Evolutionary conservation across 1,284 basidiomycete genomes (phyloP).

Genomic region (Cryptococcus wingfieldii): DNA sequence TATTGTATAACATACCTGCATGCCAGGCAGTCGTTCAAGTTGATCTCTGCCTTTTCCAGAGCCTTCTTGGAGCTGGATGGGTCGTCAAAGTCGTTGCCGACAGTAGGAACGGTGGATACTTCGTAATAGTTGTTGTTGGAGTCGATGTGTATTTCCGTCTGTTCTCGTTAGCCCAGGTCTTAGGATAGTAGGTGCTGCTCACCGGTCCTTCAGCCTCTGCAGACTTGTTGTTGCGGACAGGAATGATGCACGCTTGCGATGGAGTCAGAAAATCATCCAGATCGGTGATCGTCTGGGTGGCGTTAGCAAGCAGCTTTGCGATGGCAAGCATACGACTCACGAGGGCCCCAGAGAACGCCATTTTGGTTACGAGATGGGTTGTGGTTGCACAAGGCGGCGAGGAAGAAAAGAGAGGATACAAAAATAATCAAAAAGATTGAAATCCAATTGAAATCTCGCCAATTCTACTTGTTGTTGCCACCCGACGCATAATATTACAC

Average conservation of each 20-base stretch:
- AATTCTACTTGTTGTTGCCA: conserved; percentile 11
- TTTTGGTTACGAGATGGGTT: conserved; percentile 36
- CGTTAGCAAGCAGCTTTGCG: neutral
- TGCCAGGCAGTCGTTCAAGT: conserved; percentile 79
- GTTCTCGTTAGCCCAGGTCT: neutral
- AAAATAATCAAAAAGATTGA: conserved; percentile 1
- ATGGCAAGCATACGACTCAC: conserved; percentile 50
- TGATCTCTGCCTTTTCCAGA: conserved; percentile 89
- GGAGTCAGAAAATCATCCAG: conserved; percentile 98
- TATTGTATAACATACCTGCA: conserved; percentile 48
- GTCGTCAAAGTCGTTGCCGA: conserved; percentile 8
- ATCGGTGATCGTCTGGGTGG: conserved; percentile 59
- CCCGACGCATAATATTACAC: too few species aligned
- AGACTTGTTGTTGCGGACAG: conserved; percentile 55
- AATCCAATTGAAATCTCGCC: conserved; percentile 9
- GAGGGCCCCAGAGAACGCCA: conserved; percentile 88
- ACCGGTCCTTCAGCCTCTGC: conserved; percentile 24
- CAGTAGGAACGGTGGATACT: conserved; percentile 36
- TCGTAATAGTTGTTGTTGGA: conserved; percentile 49
- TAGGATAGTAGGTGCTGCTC: neutral
- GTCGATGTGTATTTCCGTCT: conserved; percentile 87
- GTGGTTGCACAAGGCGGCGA: neutral
- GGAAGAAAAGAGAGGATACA: neutral
- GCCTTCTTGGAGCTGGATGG: conserved; percentile 52
- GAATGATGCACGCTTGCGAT: conserved; percentile 96